Evolutionary conservation across 2,329 filamentous ascomycete species (phyloP).

Genomic region (Pseudogymnoascus sp.): DNA sequence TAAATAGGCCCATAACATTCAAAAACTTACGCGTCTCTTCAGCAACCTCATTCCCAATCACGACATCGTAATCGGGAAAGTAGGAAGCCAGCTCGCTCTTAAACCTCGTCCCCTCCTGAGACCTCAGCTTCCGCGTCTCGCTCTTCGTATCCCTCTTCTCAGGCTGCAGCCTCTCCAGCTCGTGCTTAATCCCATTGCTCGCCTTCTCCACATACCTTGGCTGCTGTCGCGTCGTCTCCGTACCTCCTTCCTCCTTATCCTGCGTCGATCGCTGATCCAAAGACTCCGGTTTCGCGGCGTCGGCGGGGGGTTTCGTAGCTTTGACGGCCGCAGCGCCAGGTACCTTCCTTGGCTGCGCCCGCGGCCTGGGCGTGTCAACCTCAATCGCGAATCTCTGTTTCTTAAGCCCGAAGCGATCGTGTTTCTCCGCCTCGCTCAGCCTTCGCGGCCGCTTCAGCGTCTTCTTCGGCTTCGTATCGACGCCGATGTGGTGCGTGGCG

Average conservation of each 20-base stretch:
- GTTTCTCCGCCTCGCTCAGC: not conserved
- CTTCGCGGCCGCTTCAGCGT: not conserved
- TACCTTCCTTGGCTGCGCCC: not conserved
- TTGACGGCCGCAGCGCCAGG: not conserved
- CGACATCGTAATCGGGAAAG: conserved; percentile 88
- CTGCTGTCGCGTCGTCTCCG: not conserved
- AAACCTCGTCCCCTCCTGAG: conserved; percentile 73
- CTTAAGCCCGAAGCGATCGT: not conserved
- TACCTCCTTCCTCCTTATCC: not conserved
- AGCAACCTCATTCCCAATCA: conserved; percentile 75
- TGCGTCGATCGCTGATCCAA: conserved; percentile 18
- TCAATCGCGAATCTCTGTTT: not conserved
- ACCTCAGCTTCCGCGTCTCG: conserved; percentile 71
- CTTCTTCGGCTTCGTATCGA: not conserved
- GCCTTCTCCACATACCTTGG: conserved; percentile 47
- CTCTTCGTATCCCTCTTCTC: conserved; percentile 33
- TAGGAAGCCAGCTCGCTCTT: conserved; percentile 89
- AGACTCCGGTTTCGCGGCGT: conserved; percentile 18
- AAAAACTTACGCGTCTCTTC: conserved; percentile 61
- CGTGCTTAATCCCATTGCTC: conserved; percentile 52
- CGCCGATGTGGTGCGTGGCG: not conserved
- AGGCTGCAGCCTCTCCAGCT: conserved; percentile 48
- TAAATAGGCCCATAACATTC: not conserved
- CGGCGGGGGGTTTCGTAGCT: not conserved
- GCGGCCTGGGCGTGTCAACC: not conserved